phyloP scores from a whole-genome alignment of 2,329 filamentous ascomycete genomes.

The Fusarium albosuccineum region DNA sequence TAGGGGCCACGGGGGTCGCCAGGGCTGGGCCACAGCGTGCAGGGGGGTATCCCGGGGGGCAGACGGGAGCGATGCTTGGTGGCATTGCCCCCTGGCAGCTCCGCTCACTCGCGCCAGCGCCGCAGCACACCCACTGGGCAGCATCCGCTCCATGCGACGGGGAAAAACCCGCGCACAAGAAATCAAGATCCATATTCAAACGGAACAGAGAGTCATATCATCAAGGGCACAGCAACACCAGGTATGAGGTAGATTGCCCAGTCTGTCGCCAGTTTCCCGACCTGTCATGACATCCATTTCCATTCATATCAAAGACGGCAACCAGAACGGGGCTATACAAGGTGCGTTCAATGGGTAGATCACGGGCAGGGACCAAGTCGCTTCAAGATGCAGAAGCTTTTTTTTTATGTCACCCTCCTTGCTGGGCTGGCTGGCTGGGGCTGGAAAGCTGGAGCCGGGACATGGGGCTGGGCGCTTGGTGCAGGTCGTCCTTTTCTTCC shows the following conservation, averaged over 20 bases:
- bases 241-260: neutral
- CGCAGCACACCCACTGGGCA: conserved; percentile 34
- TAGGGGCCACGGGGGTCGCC: conserved; percentile 35
- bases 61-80: conserved; percentile 46
- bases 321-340: neutral
- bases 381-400: conserved; percentile 19
- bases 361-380: conserved; percentile 31
- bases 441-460: conserved; percentile 24
- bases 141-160: conserved; percentile 38
- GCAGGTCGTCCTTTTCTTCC: conserved; percentile 10
- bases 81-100: conserved; percentile 40
- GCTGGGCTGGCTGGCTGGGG: conserved; percentile 20
- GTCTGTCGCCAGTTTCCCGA: neutral
- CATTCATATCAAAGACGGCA: neutral
- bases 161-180: conserved; percentile 34
- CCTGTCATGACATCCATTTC: neutral
- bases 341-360: conserved; percentile 28
- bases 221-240: neutral
- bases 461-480: conserved; percentile 32
- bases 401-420: conserved; percentile 10
- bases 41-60: conserved; percentile 36
- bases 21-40: conserved; percentile 38
- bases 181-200: conserved; percentile 28
- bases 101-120: conserved; percentile 44
- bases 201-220: conserved; percentile 17